Base-by-base conservation (phyloP, 1,284 basidiomycete species). In the Rhodotorula sp. region DNA sequence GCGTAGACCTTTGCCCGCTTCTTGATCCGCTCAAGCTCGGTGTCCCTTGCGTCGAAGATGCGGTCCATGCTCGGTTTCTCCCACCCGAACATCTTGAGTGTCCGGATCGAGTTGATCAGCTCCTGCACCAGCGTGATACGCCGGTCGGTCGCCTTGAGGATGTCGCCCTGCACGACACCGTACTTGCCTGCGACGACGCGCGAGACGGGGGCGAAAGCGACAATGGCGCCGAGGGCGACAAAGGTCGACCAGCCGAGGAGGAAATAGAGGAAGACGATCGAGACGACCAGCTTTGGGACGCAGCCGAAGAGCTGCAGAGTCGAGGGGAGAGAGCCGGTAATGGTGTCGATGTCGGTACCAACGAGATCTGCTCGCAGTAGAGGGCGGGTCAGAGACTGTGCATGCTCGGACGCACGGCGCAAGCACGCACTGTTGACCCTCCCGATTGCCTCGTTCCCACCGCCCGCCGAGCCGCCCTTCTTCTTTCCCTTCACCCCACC, bases 201-300 rank as follows among this genome's bases (percentile, higher is more conserved):
- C 8, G 64, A 67, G 7, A 75, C 48, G 10, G 74, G 74, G 1
- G 72, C 68, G 48, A 75, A 75, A 10, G 55, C 53, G 53, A 63
- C 53, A 53, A 63, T 68, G 17, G 67, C 61, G 14, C 59, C 69
- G 54, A 75, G 67, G 7, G 74, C 72, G 60, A 75, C 70, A 50
- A 73, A 75, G 27, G 72, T 65, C 7, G 64, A 67, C 81, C 86
- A 85, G 0, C 93, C 93, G 12, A 96, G 87, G 13, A 96, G 84
- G 76, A 90, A 86, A 82, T 93, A 95, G n/a, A 95, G 85, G 82
- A 93, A 92, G 10, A 85, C 67, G 2, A 85, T 84, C 1, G 89
- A 92, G 57, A 96, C 87, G 65, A 89, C 77, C 66, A 96, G 88
- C 80, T 97, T 75, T 2, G 74, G 74, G 1, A 69, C 61, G 48